These are phyloP conservation scores for Canariomyces notabilis DNA, from an alignment of 2,329 filamentous ascomycete species.

Conservation along the genomic window DNA sequence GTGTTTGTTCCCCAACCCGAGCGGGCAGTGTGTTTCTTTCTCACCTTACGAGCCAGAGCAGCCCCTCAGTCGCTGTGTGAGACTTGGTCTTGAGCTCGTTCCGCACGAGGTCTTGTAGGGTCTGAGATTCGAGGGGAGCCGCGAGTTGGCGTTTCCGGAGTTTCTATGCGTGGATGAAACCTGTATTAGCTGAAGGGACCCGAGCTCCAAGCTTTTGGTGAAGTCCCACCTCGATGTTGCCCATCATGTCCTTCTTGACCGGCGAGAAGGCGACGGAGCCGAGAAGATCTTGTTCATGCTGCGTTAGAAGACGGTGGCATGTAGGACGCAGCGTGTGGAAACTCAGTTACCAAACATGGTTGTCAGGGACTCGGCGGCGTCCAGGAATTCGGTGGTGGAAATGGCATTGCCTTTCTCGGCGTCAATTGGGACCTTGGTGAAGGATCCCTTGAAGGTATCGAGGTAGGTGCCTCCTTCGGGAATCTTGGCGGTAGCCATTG, in stretches of 20 bases:
- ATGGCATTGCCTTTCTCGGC: conserved; percentile 70
- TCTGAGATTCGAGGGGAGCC: conserved; percentile 72
- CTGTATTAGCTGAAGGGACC: conserved; percentile 1
- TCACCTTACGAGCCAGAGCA: conserved; percentile 86
- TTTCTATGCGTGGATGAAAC: conserved; percentile 57
- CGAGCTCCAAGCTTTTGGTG: neutral
- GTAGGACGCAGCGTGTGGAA: neutral
- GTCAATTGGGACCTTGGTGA: conserved; percentile 75
- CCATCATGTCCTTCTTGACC: conserved; percentile 85
- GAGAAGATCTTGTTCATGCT: conserved; percentile 47
- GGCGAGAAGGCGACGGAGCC: conserved; percentile 74
- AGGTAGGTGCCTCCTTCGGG: conserved; percentile 74
- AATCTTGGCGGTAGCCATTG: conserved; percentile 49
- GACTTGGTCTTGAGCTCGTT: conserved; percentile 90
- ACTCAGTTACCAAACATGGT: conserved; percentile 70
- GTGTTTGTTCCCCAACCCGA: neutral
- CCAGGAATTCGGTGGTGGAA: conserved; percentile 80
- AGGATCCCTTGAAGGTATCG: conserved; percentile 77
- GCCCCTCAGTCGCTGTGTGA: conserved; percentile 80
- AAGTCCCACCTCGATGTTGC: conserved; percentile 75
- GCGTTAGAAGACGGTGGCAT: conserved; percentile 6
- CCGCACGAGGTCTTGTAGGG: conserved; percentile 74
- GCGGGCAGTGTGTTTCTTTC: conserved; percentile 23
- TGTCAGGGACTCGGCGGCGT: conserved; percentile 81
- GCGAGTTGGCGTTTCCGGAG: conserved; percentile 76